These are phyloP conservation scores for Aschersonia sp. DNA, from an alignment of 2,329 filamentous ascomycete genomes.

Conservation along the genomic window DNA sequence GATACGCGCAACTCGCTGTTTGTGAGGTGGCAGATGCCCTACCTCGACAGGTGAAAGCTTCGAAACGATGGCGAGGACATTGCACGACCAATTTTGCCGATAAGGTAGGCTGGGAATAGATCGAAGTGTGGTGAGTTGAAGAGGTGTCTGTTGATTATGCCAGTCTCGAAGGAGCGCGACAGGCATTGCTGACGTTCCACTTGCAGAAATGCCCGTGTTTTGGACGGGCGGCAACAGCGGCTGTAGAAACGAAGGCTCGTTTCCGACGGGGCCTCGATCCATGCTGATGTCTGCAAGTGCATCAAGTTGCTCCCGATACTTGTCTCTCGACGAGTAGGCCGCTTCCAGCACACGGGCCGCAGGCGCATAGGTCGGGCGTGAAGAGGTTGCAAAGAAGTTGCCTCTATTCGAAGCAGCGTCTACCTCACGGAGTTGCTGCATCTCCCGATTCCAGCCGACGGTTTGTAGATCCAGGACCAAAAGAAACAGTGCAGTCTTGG, in stretches of 20 bases:
- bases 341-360: too few species aligned
- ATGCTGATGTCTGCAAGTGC: neutral
- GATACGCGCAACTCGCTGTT: constrained; percentile 37
- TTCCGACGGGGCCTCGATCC: neutral
- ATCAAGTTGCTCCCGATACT: too few species aligned
- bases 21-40: constrained; percentile 31
- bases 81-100: constrained; percentile 43
- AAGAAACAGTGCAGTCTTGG: constrained; percentile 25
- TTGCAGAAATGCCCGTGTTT: neutral
- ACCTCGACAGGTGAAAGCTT: constrained; percentile 32
- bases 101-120: constrained; percentile 37
- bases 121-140: constrained; percentile 36
- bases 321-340: too few species aligned
- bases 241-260: neutral
- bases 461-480: constrained; percentile 28
- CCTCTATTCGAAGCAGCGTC: neutral
- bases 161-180: constrained; percentile 25
- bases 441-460: constrained; percentile 33
- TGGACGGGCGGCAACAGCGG: neutral
- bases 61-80: constrained; percentile 35
- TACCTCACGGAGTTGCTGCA: constrained; percentile 10
- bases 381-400: neutral
- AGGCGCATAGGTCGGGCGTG: too few species aligned
- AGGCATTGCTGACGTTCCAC: constrained; percentile 6
- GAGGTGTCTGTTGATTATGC: constrained; percentile 24